Conservation (phyloP, 345 rosid species). For the Rhodomyrtus tomentosa region DNA sequence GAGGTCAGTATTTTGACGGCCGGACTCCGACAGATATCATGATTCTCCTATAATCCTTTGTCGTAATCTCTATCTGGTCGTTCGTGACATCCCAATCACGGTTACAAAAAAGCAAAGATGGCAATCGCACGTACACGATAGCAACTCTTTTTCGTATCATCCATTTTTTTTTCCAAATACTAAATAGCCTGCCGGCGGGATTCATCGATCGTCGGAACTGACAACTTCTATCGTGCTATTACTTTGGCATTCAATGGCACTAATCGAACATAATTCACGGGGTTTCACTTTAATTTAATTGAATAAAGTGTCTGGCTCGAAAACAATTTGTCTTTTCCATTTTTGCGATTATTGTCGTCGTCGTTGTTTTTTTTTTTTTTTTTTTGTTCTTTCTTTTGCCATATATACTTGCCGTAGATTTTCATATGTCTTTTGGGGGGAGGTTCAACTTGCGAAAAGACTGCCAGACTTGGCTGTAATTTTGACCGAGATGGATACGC, state of each 20-base stretch:
- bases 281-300: background rate
- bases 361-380: background rate
- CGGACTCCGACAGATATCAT: no score
- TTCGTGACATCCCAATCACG: background rate
- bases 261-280: background rate
- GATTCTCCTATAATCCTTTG: background rate
- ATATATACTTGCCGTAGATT: background rate
- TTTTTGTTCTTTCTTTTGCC: background rate
- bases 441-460: background rate
- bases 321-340: background rate
- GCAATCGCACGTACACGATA: background rate
- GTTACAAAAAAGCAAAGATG: no score
- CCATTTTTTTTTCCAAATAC: background rate
- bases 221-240: background rate
- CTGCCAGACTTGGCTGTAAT: background rate
- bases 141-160: background rate
- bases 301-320: background rate
- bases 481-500: background rate
- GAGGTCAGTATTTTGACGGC: background rate
- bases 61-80: background rate
- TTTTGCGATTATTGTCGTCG: no score
- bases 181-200: background rate
- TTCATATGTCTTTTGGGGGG: no score
- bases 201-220: background rate
- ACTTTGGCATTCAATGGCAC: background rate